These are phyloP conservation scores for Myxozyma mucilagina DNA, from an alignment of 805 yeast genomes.

Conservation along the genomic window DNA sequence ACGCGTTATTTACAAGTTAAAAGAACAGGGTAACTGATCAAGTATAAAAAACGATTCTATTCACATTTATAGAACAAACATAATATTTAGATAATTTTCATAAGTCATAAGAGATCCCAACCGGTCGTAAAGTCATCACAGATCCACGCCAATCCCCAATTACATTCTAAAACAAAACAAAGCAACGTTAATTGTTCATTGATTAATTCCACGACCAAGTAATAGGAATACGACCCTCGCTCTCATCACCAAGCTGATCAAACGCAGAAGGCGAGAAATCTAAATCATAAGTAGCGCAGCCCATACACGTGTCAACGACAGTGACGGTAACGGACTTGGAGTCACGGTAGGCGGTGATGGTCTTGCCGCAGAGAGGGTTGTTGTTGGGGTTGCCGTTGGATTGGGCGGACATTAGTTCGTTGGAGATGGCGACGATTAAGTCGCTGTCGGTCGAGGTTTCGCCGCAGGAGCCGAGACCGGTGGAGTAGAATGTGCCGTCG, in stretches of 20 bases:
- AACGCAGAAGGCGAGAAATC: conserved; percentile 67
- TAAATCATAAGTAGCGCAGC: conserved; percentile 52
- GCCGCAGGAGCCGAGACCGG: conserved; percentile 60
- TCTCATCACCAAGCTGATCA: conserved; percentile 50
- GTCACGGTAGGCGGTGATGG: conserved; percentile 49
- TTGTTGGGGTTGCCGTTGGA: conserved; percentile 45
- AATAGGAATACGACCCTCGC: conserved; percentile 55
- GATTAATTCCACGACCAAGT: conserved; percentile 45
- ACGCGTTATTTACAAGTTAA: too few relatives aligned
- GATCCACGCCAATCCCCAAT: neutral
- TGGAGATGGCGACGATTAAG: conserved; percentile 54
- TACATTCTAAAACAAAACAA: neutral
- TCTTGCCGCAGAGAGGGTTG: conserved; percentile 52
- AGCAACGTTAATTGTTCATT: neutral
- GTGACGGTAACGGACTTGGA: conserved; percentile 58
- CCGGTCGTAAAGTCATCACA: too few relatives aligned
- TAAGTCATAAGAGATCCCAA: too few relatives aligned
- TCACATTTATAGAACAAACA: too few relatives aligned
- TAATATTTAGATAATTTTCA: too few relatives aligned
- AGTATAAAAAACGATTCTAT: too few relatives aligned
- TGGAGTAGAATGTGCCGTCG: conserved; percentile 42
- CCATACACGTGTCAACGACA: conserved; percentile 59
- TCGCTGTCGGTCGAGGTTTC: conserved; percentile 48
- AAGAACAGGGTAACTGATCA: too few relatives aligned
- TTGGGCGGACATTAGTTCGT: conserved; percentile 46